Evolutionary conservation across 345 rosid genomes (phyloP).

Genomic region (Salix arbutifolia): DNA sequence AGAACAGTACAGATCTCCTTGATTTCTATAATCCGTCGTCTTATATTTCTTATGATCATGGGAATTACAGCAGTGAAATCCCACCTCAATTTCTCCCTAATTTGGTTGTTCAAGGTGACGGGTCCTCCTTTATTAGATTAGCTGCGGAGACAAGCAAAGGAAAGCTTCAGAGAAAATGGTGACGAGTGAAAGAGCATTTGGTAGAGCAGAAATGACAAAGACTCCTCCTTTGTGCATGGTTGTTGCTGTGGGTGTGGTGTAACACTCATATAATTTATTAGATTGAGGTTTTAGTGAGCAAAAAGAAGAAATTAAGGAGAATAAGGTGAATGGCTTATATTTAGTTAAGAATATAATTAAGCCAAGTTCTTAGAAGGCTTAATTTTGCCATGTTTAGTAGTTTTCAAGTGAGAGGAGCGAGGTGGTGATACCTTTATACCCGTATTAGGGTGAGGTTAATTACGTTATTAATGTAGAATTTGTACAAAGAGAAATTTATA

Average conservation of each 20-base stretch:
- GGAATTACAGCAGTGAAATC: slow-evolving; percentile 32
- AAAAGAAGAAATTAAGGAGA: neutral
- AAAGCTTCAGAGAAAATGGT: slow-evolving; percentile 36
- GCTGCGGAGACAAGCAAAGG: slow-evolving; percentile 66
- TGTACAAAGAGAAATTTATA: neutral
- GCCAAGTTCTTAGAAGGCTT: neutral
- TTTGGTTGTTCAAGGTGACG: slow-evolving; percentile 58
- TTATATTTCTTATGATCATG: slow-evolving; percentile 25
- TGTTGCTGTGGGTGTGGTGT: slow-evolving; percentile 23
- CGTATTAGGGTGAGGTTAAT: neutral
- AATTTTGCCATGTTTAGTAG: neutral
- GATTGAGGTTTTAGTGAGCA: slow-evolving; percentile 1
- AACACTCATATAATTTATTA: slow-evolving; percentile 19
- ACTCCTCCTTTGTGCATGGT: slow-evolving; percentile 9
- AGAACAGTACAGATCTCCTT: slow-evolving; percentile 9
- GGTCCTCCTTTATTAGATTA: slow-evolving; percentile 55
- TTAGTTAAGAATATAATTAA: neutral
- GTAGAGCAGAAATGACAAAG: slow-evolving; percentile 25
- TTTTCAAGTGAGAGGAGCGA: neutral
- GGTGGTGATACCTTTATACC: neutral
- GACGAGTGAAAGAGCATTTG: neutral
- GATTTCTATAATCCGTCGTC: slow-evolving; percentile 30
- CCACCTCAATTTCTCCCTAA: slow-evolving; percentile 56
- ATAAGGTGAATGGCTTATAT: slow-evolving; percentile 14
- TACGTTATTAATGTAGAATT: neutral